Base-by-base conservation (phyloP, 306 rosid species). In the Oxytropis ochrocephala region DNA sequence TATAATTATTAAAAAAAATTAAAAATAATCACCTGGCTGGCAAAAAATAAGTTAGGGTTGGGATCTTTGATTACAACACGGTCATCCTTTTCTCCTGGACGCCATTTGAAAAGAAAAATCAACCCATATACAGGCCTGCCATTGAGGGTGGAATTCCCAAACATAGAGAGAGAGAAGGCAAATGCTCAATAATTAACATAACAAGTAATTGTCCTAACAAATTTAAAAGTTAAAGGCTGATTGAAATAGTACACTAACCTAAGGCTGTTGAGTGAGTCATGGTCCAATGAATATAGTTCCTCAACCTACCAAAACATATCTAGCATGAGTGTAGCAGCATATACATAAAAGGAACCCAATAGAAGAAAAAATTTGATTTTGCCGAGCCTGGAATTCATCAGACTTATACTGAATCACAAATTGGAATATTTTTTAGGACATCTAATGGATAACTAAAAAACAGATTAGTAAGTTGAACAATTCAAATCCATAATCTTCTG, bases 81-180 rank as follows among this genome's bases (percentile, higher is more conserved):
- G 1, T 91, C 96, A 72, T 95, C 99, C 83, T 84, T 95, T 70
- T 95, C 99, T 70, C 99, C 97, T 12, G 97, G 95, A 48, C 92
- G 92, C 96, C 97, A 94, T 85, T 94, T 94, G 92, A 94, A 94
- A 75, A 94, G 92, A 79, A 94, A 91, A 76, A 94, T 84, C 90
- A 94, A 91, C 62, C 99, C 99, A 74, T 88, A 88, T 42, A 94
- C 88, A 53, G 99, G 99, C 89, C 99, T 94, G 96, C 16, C 55
- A 59, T 81, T 56, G 60, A 41, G 70, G 69, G 38, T 0, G 41
- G 11, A 63, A 64, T 4, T 49, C 66, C 35, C 59, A 52, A 39
- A 43, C 8, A 14, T 27, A 48, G 42, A 53, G 8, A 57, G 50
- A 58, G 50, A 67, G 32, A 16, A 35, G 41, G 48, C 10, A 55